A percentile compares a stretch with the other conserved stretches of the same genome.
phyloP scores from a whole-genome alignment of 495 filamentous ascomycete species.

The Ramalina intermedia region DNA sequence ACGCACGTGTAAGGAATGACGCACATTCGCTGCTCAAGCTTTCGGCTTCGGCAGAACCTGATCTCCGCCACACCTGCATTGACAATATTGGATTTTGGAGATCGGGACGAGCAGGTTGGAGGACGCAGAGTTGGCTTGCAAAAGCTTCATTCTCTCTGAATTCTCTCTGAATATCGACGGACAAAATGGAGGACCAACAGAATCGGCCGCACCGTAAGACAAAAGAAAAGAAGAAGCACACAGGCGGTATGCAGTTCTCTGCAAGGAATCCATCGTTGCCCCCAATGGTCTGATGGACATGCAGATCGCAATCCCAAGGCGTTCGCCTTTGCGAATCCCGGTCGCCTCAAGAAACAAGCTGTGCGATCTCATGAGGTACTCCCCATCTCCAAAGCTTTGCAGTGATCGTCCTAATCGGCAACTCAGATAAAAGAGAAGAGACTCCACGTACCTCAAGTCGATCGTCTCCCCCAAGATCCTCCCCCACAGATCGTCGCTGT shows the following conservation, averaged over 20 bases:
- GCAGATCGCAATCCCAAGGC: slow-evolving; percentile 79
- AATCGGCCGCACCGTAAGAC: slow-evolving; percentile 74
- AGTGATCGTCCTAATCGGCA: not conserved
- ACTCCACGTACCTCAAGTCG: slow-evolving; percentile 87
- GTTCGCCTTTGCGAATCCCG: slow-evolving; percentile 74
- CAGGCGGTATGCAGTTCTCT: slow-evolving; percentile 14
- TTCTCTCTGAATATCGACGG: not conserved
- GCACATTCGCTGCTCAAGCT: no score
- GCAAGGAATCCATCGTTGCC: slow-evolving; percentile 4
- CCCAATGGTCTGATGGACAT: slow-evolving; percentile 8
- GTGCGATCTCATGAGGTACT: slow-evolving; percentile 83
- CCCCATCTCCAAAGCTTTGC: not conserved
- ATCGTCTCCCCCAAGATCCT: slow-evolving; percentile 90
- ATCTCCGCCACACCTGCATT: no score
- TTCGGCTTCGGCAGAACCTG: no score
- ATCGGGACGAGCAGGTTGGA: no score
- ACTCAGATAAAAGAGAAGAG: slow-evolving; percentile 79
- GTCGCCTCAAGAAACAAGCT: slow-evolving; percentile 68
- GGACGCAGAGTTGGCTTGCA: no score
- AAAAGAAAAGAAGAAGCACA: slow-evolving; percentile 83
- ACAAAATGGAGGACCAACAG: slow-evolving; percentile 64
- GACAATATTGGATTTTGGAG: no score
- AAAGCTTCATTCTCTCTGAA: no score
- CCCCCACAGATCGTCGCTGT: slow-evolving; percentile 83
- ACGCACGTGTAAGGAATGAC: no score